Evolutionary conservation across 495 filamentous ascomycete genomes (phyloP).

Genomic region (Lophiotrema nucula): DNA sequence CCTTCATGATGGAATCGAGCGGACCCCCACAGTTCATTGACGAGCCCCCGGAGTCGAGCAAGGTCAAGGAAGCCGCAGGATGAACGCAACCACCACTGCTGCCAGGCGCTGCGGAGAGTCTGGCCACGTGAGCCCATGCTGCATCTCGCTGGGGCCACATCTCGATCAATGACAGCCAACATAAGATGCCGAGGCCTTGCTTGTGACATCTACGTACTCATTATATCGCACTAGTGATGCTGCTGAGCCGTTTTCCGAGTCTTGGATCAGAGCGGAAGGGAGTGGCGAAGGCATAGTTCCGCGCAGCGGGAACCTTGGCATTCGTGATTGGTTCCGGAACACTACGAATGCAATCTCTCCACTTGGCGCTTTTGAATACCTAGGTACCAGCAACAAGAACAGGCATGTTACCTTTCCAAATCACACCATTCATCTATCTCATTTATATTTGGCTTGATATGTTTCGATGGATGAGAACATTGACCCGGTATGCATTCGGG

Average conservation of each 20-base stretch:
- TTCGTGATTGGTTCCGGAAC: slow-evolving; percentile 1
- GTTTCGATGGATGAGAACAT: background rate
- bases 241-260: slow-evolving; percentile 1
- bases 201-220: no score
- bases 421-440: no score
- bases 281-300: slow-evolving; percentile 2
- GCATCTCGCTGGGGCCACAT: background rate
- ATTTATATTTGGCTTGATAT: background rate
- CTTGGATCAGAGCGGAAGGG: slow-evolving; percentile 8
- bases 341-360: no score
- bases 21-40: slow-evolving; percentile 82
- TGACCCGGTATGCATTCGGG: no score
- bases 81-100: slow-evolving; percentile 26
- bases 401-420: no score
- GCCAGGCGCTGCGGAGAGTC: background rate
- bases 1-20: slow-evolving; percentile 83
- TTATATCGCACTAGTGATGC: background rate
- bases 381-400: no score
- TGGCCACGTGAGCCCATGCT: background rate
- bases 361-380: no score
- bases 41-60: slow-evolving; percentile 55
- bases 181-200: slow-evolving; percentile 1
- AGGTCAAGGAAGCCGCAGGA: slow-evolving; percentile 79
- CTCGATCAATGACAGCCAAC: background rate
- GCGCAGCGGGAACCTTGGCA: slow-evolving; percentile 4